Percentiles rank a stretch among this genome's conserved stretches.
Conservation (phyloP, 192 early-diverging fungal genomes). For the Linnemannia hyalina region DNA sequence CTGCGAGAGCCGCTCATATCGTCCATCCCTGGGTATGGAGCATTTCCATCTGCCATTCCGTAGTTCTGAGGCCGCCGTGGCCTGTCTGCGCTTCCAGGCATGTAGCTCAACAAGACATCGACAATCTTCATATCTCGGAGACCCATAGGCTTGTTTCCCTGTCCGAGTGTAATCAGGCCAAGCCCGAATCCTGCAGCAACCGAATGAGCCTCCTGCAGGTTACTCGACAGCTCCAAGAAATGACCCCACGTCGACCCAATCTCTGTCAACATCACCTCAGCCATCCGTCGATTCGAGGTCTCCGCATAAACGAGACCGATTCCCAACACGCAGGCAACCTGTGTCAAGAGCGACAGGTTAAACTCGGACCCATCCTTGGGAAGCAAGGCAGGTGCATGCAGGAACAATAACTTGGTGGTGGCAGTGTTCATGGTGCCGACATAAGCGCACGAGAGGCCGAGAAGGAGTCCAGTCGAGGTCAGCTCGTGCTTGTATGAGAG, state of each 20-base stretch:
- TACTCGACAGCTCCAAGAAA: conserved; percentile 26
- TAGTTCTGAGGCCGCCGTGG: conserved; percentile 13
- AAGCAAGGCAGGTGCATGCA: conserved; percentile 83
- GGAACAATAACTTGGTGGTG: conserved; percentile 76
- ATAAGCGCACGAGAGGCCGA: conserved; percentile 81
- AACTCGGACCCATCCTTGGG: conserved; percentile 70
- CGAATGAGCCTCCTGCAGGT: conserved; percentile 73
- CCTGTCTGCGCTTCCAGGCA: conserved; percentile 65
- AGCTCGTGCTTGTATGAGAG: conserved; percentile 75
- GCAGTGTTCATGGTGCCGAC: conserved; percentile 73
- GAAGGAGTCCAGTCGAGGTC: conserved; percentile 78
- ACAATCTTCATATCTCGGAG: conserved; percentile 71
- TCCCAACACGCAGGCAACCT: conserved; percentile 79
- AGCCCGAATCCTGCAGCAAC: conserved; percentile 87
- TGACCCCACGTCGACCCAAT: conserved; percentile 54
- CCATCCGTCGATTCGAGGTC: conserved; percentile 77
- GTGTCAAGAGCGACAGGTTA: conserved; percentile 73
- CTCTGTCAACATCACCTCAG: conserved; percentile 81
- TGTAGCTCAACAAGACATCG: conserved; percentile 66
- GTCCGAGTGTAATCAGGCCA: conserved; percentile 84
- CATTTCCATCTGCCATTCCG: neutral
- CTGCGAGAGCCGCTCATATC: conserved; percentile 8
- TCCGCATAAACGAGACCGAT: conserved; percentile 84
- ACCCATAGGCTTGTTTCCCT: conserved; percentile 63
- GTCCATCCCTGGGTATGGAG: neutral